Base-by-base conservation (phyloP, 352 stramenopile genomes). In the Globisporangium takayamanum region DNA sequence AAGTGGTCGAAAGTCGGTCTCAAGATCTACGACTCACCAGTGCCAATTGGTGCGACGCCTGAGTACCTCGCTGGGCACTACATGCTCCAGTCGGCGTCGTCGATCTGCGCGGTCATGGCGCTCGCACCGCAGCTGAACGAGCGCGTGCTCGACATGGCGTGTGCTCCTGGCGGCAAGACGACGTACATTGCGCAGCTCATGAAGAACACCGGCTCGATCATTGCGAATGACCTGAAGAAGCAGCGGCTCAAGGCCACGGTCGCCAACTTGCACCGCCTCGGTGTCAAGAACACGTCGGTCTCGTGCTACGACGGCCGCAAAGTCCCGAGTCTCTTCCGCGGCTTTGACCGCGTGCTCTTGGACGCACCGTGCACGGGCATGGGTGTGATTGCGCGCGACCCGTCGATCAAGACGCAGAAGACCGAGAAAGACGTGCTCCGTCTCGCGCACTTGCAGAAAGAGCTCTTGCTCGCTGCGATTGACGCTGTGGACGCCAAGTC, bases 1-100 rank as follows among this genome's bases (percentile, higher is more conserved):
- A 91, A 95, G 54, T 99, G 97, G 97, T 99, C 93, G 42, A 99
- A 99, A 78, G 97, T 99, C 42, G 97, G 96, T 22, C 74, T 99
- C 33, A 99, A 99, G 74, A 99, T 99, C 65, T 98, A 98, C 70
- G 96, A 99, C 70, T 98, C 88, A 64, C 88, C 89, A 8, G 96
- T 99, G 50, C 97, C 97, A 2, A 98, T 99, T 73, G 98, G 98
- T 57, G 98, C 98, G 2, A 99, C 98, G 54, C 98, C 98, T 18
- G 98, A 99, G 74, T 99, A 99, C 82, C 86, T 99, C 41, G 95
- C 96, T 0, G 98, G 98, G 15, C 96, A 99, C 76, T 99, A 99
- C 82, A 99, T 99, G 96, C 88, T 99, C 53, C 96, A 99, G 70
- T 98, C 93, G 60, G 97, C 98, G 6, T 98, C 97, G 30, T 99